Evolutionary conservation across 345 rosid species (phyloP), one percentile per base, ranked within the genome.

Genomic region (Eucalyptus cloeziana): DNA sequence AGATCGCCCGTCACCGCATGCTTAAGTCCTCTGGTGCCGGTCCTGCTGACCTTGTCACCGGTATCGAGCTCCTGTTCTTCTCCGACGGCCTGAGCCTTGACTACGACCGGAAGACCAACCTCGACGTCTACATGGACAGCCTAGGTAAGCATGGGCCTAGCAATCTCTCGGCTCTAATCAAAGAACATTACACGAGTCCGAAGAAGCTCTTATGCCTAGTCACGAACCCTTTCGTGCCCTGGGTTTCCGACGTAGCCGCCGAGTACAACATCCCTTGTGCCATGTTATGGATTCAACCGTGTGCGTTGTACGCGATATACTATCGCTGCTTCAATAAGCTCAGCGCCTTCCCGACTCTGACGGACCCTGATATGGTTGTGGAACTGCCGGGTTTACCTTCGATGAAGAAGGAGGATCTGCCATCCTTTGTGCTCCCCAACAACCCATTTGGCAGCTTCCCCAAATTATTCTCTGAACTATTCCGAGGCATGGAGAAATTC

Each of bases 211-310:
- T 86, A 87, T 93, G 95, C 88, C 88, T 95, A 47, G 87, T 95
- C 45, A 89, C 86, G 91, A 94, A 90, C 49, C 94, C 94, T 2
- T 95, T 94, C 86, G 90, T 93, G 62, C 93, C 95, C 3, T 95
- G 96, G 97, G 94, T 87, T 3, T 88, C 88, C 86, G 92, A 94
- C 49, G 95, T 93, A 13, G 94, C 94, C 5, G n/a, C 60, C 14
- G 90, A 90, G 24, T 92, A 60, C 56, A 88, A 67, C 49, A 52
- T 93, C 89, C 96, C 95, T 7, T 92, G 92, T 76, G 95, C 94
- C 58, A 87, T 94, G 92, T 69, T 93, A 44, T 95, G 96, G 97
- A 95, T 94, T 33, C 97, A 95, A 50, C 93, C 96, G 1, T 93
- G 93, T 54, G 89, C 96, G 3, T 88, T 93, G 49, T 93, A 69